Evolutionary conservation across 1,284 basidiomycete species (phyloP), one percentile per base, ranked within the genome.

Genomic region (Ustilago shanxiensis): DNA sequence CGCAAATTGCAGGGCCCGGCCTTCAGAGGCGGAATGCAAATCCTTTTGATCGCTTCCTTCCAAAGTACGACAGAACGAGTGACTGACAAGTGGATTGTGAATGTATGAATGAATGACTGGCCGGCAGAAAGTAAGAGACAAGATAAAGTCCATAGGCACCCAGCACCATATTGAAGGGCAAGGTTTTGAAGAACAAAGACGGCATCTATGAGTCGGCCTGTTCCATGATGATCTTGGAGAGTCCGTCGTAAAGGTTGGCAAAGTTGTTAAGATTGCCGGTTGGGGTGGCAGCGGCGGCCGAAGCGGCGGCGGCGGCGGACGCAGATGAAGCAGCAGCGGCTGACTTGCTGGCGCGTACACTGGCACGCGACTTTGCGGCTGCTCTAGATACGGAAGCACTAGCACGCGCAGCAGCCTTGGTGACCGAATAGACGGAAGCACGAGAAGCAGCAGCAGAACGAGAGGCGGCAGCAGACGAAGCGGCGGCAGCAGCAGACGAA

Each of bases 191-290:
- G 13, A 5, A 44, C 20, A 20, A 26, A 20, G 35, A 18, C 35
- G 29, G 22, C 37, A 11, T 54, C 24, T 54, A 66, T 7, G 66
- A 66, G 59, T 77, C 57, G 52, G 68, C 69, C 45, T 68, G 69
- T 39, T 76, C 66, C 47, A 77, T 60, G 55, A 84, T 78, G 66
- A 84, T 80, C 69, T 82, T 81, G 63, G 74, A 80, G 47, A 84
- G 75, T 37, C 81, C 78, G 45, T 83, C 72, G 58, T 83, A 71
- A 37, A 84, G 70, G 60, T 77, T 71, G 63, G 75, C 82, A 57
- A 84, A 84, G 56, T 77, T 81, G 63, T 82, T 71, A 54, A 84
- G 68, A 54, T 84, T 84, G 60, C 80, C 79, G 4, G 74, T 79
- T 28, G 74, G 68, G 3, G 59, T 66, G 13, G 73, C 74, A 44